Evolutionary conservation across 2,329 filamentous ascomycete genomes (phyloP).

Genomic region (Ceratocystis cubensis): DNA sequence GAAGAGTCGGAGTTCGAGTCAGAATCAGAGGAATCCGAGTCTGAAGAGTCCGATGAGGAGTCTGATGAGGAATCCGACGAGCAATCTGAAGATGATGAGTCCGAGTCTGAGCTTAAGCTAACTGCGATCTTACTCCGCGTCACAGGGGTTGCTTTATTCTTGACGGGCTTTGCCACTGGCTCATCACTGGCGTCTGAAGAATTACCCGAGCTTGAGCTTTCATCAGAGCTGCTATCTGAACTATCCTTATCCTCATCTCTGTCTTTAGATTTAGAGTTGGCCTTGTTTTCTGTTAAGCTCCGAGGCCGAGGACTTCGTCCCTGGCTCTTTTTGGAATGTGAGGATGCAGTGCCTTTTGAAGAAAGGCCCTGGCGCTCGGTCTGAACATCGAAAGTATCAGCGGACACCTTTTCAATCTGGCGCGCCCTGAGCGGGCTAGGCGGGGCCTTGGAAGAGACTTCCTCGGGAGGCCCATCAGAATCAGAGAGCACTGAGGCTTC

Average conservation of each 20-base stretch:
- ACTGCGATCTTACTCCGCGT: too few relatives aligned
- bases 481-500: conserved; percentile 25
- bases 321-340: neutral
- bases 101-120: conserved; percentile 5
- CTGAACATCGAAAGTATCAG: neutral
- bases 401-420: neutral
- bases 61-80: conserved; percentile 2
- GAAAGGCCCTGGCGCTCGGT: neutral
- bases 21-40: conserved; percentile 14
- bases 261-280: neutral
- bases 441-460: neutral
- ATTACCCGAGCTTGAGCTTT: conserved; percentile 3
- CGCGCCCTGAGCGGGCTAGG: neutral
- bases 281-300: neutral
- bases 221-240: conserved; percentile 11
- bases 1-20: conserved; percentile 7
- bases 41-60: neutral
- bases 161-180: neutral
- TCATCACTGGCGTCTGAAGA: conserved; percentile 20
- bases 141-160: neutral
- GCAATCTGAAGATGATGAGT: conserved; percentile 12
- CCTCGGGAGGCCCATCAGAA: conserved; percentile 25
- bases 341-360: neutral
- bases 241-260: neutral
- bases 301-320: neutral